phyloP scores from a whole-genome alignment of 257 asterid species.

The Nicotiana obtusifolia region DNA sequence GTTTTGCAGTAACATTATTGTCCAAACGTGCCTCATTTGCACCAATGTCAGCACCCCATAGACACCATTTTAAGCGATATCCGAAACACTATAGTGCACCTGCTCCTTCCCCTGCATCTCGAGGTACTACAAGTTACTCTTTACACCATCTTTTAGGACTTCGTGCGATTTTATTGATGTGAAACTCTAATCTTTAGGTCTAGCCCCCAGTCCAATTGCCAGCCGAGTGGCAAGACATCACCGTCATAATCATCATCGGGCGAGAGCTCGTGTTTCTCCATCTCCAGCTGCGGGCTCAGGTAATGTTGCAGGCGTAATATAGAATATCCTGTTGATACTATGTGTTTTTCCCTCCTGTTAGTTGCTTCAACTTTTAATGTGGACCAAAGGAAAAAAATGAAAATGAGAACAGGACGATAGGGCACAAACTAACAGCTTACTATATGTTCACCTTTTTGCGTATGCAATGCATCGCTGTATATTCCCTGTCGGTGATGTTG shows the following conservation, averaged over 20 bases:
- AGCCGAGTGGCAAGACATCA: conserved; percentile 33
- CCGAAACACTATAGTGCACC: conserved; percentile 39
- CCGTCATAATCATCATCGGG: conserved; percentile 38
- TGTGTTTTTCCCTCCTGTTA: not conserved
- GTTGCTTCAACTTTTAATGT: not conserved
- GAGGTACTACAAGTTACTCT: conserved; percentile 38
- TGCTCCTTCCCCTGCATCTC: conserved; percentile 48
- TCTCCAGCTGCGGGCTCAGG: conserved; percentile 68
- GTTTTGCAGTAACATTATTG: conserved; percentile 40
- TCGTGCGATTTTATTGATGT: conserved; percentile 22
- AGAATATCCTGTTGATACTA: not conserved
- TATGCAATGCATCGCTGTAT: not conserved
- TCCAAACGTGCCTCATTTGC: conserved; percentile 33
- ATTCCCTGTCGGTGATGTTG: not conserved
- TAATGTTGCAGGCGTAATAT: conserved; percentile 22
- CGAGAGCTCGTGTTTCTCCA: conserved; percentile 52
- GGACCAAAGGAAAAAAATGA: not conserved
- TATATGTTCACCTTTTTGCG: not conserved
- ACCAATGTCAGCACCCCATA: conserved; percentile 30
- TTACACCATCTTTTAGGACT: not conserved
- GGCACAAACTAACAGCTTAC: not conserved
- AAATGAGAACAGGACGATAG: not conserved
- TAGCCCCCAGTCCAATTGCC: conserved; percentile 40
- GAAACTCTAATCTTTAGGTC: conserved; percentile 35
- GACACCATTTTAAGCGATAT: conserved; percentile 33